phyloP scores from a whole-genome alignment of 805 yeast genomes.

The Clavispora phyllophila region DNA sequence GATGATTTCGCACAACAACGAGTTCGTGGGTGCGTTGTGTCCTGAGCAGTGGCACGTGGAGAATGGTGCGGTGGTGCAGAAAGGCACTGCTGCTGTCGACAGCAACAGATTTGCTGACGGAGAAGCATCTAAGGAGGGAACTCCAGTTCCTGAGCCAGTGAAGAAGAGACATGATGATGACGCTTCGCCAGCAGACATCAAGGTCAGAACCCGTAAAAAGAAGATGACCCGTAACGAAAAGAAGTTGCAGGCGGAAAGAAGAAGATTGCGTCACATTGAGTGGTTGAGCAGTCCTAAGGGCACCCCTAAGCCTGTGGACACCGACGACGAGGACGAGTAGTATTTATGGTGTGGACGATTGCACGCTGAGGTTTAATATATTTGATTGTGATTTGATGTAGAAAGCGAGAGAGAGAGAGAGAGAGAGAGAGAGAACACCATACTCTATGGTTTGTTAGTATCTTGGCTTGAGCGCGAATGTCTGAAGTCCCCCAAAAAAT shows the following conservation, averaged over 20 bases:
- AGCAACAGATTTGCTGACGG: conserved; percentile 78
- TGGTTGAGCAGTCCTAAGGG: conserved; percentile 98
- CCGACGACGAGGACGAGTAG: conserved; percentile 79
- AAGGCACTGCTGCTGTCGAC: conserved; percentile 75
- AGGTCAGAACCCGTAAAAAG: conserved; percentile 90
- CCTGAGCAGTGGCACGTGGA: conserved; percentile 99
- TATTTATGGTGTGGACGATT: background rate
- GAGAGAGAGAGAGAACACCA: too few relatives aligned
- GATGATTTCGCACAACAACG: conserved; percentile 96
- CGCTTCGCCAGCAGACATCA: conserved; percentile 94
- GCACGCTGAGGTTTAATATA: background rate
- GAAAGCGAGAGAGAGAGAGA: too few relatives aligned
- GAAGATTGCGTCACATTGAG: conserved; percentile 88
- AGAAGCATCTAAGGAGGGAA: conserved; percentile 44
- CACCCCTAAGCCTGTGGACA: conserved; percentile 89
- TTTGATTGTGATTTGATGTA: background rate
- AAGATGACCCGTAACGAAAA: conserved; percentile 95
- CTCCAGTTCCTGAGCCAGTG: conserved; percentile 28
- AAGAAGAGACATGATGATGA: conserved; percentile 58
- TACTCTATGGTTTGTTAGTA: too few relatives aligned
- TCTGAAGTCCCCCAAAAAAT: too few relatives aligned
- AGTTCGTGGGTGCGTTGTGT: conserved; percentile 94
- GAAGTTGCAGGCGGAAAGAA: conserved; percentile 86
- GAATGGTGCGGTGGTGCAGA: conserved; percentile 82
- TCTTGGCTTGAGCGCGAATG: too few relatives aligned